A percentile compares a stretch with the other conserved stretches of the same genome.
Evolutionary conservation across 495 filamentous ascomycete species (phyloP).

Genomic region (Sporormia fimetaria): DNA sequence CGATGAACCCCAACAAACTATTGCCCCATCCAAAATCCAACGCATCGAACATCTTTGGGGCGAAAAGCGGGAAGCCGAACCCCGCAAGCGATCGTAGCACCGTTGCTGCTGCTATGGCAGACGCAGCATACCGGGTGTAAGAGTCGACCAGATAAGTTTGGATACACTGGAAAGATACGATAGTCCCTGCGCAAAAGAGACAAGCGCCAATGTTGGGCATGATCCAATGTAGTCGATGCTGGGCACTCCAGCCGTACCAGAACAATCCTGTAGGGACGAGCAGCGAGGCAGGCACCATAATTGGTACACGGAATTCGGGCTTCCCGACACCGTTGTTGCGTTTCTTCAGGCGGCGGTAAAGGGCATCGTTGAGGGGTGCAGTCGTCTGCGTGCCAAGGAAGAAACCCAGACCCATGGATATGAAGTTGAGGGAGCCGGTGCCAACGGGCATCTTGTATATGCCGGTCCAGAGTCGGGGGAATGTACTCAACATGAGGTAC

Average conservation of each 20-base stretch:
- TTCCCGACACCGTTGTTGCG: constrained; percentile 44
- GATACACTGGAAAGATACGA: constrained; percentile 57
- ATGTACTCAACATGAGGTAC: constrained; percentile 61
- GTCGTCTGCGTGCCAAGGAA: constrained; percentile 52
- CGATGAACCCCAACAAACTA: constrained; percentile 46
- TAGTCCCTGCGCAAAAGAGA: constrained; percentile 47
- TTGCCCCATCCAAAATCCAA: constrained; percentile 56
- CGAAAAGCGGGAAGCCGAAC: constrained; percentile 70
- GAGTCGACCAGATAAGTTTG: constrained; percentile 70
- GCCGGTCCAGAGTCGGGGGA: constrained; percentile 50
- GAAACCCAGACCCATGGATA: constrained; percentile 60
- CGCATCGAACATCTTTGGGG: constrained; percentile 34
- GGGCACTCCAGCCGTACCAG: constrained; percentile 61
- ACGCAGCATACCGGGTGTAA: constrained; percentile 64
- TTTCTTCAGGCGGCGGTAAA: constrained; percentile 52
- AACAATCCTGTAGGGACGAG: constrained; percentile 55
- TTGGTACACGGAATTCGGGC: constrained; percentile 59
- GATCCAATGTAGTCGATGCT: constrained; percentile 56
- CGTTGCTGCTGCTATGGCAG: constrained; percentile 54
- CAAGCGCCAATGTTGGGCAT: constrained; percentile 57
- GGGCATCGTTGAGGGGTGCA: constrained; percentile 51
- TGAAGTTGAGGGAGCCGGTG: constrained; percentile 57
- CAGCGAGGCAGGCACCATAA: constrained; percentile 48
- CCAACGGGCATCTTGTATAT: constrained; percentile 51
- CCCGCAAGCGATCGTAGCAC: constrained; percentile 58